A percentile compares a stretch with the other conserved stretches of the same genome.
Evolutionary conservation across 1,284 basidiomycete species (phyloP).

Genomic region (Ganoderma lucidum): DNA sequence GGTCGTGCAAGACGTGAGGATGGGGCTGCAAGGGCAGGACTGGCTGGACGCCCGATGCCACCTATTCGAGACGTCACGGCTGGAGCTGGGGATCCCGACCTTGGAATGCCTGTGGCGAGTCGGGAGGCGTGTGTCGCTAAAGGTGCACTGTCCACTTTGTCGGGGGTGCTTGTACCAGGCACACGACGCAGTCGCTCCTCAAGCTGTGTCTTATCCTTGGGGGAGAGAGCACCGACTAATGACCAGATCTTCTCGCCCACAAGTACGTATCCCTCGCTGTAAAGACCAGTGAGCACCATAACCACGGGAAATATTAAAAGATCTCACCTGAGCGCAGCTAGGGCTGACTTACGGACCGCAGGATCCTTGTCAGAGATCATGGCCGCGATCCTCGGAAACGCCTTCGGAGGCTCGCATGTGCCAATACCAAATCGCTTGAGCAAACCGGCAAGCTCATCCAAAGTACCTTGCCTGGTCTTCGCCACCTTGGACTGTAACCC

Average conservation of each 20-base stretch:
- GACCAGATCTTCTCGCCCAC: conserved; percentile 90
- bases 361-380: conserved; percentile 92
- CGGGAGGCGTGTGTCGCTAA: conserved; percentile 58
- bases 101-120: conserved; percentile 53
- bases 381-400: conserved; percentile 81
- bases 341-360: conserved; percentile 83
- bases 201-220: conserved; percentile 91
- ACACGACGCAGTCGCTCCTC: conserved; percentile 91
- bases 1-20: conserved; percentile 66
- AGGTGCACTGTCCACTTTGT: conserved; percentile 50
- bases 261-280: conserved; percentile 83
- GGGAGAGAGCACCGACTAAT: conserved; percentile 76
- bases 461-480: conserved; percentile 86
- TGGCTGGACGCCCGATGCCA: conserved; percentile 66
- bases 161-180: conserved; percentile 65
- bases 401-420: conserved; percentile 82
- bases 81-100: conserved; percentile 65
- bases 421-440: conserved; percentile 86
- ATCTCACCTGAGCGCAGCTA: conserved; percentile 74
- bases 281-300: background rate
- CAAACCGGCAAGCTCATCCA: conserved; percentile 83
- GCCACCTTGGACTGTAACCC: conserved; percentile 91
- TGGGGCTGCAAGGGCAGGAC: conserved; percentile 60
- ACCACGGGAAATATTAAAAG: background rate
- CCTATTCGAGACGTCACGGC: conserved; percentile 49